Evolutionary conservation across 257 asterid species (phyloP).

Genomic region (Scutellaria barbata): DNA sequence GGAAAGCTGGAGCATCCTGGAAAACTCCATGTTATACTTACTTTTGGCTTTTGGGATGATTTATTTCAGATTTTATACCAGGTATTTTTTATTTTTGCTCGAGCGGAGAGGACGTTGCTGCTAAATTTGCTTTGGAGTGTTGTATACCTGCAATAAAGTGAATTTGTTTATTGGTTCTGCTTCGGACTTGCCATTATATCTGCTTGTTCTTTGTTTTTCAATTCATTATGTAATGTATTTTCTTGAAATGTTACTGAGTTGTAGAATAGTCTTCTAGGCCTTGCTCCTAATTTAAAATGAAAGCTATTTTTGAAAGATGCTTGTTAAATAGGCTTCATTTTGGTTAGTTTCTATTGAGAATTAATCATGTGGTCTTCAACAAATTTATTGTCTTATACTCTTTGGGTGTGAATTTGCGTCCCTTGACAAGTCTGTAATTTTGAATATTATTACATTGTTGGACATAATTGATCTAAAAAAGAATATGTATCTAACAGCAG

Average conservation of each 20-base stretch:
- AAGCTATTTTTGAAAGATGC: neutral
- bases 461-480: too few relatives aligned
- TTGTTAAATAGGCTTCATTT: neutral
- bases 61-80: slow-evolving; percentile 75
- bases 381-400: slow-evolving; percentile 6
- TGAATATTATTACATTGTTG: neutral
- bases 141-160: neutral
- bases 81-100: slow-evolving; percentile 45
- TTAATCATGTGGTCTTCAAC: neutral
- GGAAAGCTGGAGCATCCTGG: slow-evolving; percentile 37
- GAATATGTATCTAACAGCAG: neutral
- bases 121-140: slow-evolving; percentile 19
- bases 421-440: neutral
- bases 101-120: neutral
- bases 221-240: neutral
- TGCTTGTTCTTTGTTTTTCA: neutral
- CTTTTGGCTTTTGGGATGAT: slow-evolving; percentile 48
- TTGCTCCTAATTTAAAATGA: neutral
- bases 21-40: slow-evolving; percentile 32
- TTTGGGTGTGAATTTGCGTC: neutral
- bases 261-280: slow-evolving; percentile 1
- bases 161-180: neutral
- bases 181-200: neutral
- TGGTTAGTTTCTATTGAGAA: slow-evolving; percentile 19
- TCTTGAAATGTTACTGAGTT: neutral